Conservation (phyloP, 495 filamentous ascomycete species). For the Bathelium albidoporum region DNA sequence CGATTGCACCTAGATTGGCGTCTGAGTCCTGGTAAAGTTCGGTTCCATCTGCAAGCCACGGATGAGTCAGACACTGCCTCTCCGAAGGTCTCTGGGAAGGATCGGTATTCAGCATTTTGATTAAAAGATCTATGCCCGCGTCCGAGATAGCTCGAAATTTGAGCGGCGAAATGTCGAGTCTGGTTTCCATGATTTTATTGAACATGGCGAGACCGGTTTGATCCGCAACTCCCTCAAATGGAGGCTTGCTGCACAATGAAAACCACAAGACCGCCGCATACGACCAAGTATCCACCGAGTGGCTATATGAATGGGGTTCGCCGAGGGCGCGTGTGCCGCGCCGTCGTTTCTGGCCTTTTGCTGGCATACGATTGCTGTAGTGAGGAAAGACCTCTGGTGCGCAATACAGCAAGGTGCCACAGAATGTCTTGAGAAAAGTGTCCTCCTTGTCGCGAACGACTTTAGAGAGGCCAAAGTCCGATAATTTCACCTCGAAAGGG, state of each 20-base stretch:
- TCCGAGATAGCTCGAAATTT: constrained; percentile 46
- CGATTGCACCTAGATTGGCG: constrained; percentile 35
- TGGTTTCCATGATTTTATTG: constrained; percentile 68
- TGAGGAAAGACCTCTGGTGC: constrained; percentile 92
- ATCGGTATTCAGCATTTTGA: constrained; percentile 61
- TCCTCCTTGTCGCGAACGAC: constrained; percentile 67
- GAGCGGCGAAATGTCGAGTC: constrained; percentile 53
- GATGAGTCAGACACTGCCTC: constrained; percentile 49
- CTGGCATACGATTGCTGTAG: constrained; percentile 36
- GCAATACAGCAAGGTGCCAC: constrained; percentile 89
- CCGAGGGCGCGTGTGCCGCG: constrained; percentile 38
- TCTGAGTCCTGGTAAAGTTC: constrained; percentile 29
- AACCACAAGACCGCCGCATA: constrained; percentile 84
- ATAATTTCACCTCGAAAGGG: constrained; percentile 77
- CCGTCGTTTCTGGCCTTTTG: constrained; percentile 38
- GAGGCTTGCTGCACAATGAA: constrained; percentile 60
- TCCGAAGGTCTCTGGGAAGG: constrained; percentile 60
- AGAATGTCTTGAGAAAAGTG: constrained; percentile 92
- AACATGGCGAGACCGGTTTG: constrained; percentile 54
- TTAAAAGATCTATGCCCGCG: constrained; percentile 59
- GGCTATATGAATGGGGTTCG: constrained; percentile 49
- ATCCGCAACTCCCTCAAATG: constrained; percentile 60
- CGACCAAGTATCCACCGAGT: constrained; percentile 92
- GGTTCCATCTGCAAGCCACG: constrained; percentile 51
- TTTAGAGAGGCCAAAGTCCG: constrained; percentile 93